phyloP scores from a whole-genome alignment of 306 rosid genomes.

The Hylodesmum podocarpum region DNA sequence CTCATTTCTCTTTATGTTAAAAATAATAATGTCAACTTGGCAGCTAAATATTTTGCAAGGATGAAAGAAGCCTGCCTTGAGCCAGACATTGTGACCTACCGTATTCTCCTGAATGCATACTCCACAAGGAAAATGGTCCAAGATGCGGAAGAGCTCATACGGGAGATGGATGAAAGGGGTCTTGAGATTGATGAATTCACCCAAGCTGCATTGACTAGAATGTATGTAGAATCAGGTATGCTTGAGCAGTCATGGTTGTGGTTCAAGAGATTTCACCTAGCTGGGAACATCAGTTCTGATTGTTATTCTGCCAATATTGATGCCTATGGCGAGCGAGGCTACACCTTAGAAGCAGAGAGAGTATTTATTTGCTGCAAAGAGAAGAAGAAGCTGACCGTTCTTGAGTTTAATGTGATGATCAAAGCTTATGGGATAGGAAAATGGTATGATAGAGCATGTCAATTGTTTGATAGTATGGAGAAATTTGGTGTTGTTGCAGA shows the following conservation, averaged over 20 bases:
- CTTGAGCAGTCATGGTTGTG: slow-evolving; percentile 75
- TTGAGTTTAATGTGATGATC: slow-evolving; percentile 50
- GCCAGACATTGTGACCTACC: slow-evolving; percentile 70
- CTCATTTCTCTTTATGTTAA: slow-evolving; percentile 61
- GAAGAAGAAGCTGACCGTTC: slow-evolving; percentile 53
- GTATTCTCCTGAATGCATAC: slow-evolving; percentile 70
- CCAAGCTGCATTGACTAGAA: slow-evolving; percentile 76
- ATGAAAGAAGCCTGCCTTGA: slow-evolving; percentile 63
- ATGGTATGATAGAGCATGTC: slow-evolving; percentile 54
- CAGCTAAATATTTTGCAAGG: slow-evolving; percentile 50
- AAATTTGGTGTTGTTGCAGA: slow-evolving; percentile 54
- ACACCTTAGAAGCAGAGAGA: slow-evolving; percentile 67
- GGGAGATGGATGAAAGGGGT: slow-evolving; percentile 68
- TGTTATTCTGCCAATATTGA: slow-evolving; percentile 82
- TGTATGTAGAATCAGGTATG: slow-evolving; percentile 65
- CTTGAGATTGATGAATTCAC: slow-evolving; percentile 74
- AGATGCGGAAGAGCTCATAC: slow-evolving; percentile 57
- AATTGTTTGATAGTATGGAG: slow-evolving; percentile 65
- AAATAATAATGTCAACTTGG: slow-evolving; percentile 55
- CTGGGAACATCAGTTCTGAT: slow-evolving; percentile 60
- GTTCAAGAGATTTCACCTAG: slow-evolving; percentile 66
- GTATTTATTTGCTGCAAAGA: slow-evolving; percentile 70
- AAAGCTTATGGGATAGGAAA: slow-evolving; percentile 80
- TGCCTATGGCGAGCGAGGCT: slow-evolving; percentile 74
- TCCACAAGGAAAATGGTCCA: slow-evolving; percentile 67